phyloP scores from a whole-genome alignment of 2,329 filamentous ascomycete genomes.

The Colletotrichum lini region DNA sequence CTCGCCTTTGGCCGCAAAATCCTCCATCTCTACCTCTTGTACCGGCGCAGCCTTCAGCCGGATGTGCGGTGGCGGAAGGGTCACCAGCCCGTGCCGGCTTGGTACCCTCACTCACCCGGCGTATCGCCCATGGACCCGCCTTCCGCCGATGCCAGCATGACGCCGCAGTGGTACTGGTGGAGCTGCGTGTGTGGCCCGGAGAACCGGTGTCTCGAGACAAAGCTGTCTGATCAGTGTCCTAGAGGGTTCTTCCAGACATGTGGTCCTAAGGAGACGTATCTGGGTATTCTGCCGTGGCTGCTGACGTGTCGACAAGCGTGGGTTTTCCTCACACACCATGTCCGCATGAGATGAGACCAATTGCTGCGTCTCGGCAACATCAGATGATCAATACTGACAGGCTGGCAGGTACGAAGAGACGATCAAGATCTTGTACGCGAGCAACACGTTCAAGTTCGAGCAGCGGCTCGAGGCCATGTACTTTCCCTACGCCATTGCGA shows the following conservation, averaged over 20 bases:
- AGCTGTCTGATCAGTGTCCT: constrained; percentile 38
- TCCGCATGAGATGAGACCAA: constrained; percentile 9
- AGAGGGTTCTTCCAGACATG: constrained; percentile 41
- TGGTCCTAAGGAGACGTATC: constrained; percentile 35
- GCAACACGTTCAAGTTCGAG: constrained; percentile 42
- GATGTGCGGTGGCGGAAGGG: constrained; percentile 41
- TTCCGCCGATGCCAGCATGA: constrained; percentile 31
- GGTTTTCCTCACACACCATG: constrained; percentile 14
- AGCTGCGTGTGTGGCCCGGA: constrained; percentile 42
- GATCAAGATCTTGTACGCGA: constrained; percentile 40
- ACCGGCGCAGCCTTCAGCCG: constrained; percentile 37
- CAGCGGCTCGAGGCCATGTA: constrained; percentile 42
- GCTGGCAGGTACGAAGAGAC: constrained; percentile 41
- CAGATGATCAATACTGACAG: constrained; percentile 24
- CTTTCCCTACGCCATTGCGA: constrained; percentile 28
- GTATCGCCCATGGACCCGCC: constrained; percentile 41
- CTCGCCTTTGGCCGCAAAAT: constrained; percentile 38
- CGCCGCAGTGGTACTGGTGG: constrained; percentile 43
- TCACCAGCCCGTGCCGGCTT: constrained; percentile 39
- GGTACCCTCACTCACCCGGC: constrained; percentile 40
- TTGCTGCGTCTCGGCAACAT: not conserved
- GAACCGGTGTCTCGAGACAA: constrained; percentile 35
- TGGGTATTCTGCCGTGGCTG: constrained; percentile 40
- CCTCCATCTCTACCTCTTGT: constrained; percentile 40
- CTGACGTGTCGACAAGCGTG: constrained; percentile 41